Evolutionary conservation across 2,329 filamentous ascomycete genomes (phyloP), one percentile per base, ranked within the genome.

Genomic region (Fusarium nematophilum): DNA sequence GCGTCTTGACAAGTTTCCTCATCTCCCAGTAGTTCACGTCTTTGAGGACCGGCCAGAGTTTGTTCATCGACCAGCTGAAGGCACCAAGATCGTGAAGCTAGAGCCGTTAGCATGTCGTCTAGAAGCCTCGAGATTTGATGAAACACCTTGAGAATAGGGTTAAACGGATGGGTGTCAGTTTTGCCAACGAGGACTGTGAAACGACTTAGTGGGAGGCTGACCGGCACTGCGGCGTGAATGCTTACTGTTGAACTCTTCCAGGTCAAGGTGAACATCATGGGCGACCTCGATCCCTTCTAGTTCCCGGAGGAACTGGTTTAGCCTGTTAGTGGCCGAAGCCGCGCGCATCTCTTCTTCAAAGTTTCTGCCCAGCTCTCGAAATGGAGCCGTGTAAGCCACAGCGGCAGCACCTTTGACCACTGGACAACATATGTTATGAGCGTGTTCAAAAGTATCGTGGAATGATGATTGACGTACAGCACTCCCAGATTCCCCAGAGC

Each of bases 401-500:
- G 68, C 67, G 9, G 70, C 62, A 17, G 71, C 57, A 6, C 68
- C 72, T 14, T 61, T 47, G 2, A 69, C 59, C 36, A 73, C 72
- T 75, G 6, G 25, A 18, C n/a, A 25, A n/a, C 8, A 25, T 9
- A 18, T 26, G 30, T 58, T 15, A 37, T 10, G 8, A 18, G 26
- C 13, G 11, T 6, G 13, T 30, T 21, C 9, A 30, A 31, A 5
- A 10, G 18, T 5, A 37, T 9, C 11, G 14, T 9, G 14, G 29
- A 14, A 6, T 21, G 17, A 10, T 25, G 7, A 38, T 14, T n/a
- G 15, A 67, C 71, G 56, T 47, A 73, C 71, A 37, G 23, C 69
- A 72, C 34, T 72, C 70, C 68, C 70, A 70, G 17, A 73, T 63
- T 18, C 69, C 65, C 71, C 71, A 73, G 6, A 73, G 53, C 8